phyloP scores from a whole-genome alignment of 1,139 yeast species.

The Meyerozyma elateridarum region DNA sequence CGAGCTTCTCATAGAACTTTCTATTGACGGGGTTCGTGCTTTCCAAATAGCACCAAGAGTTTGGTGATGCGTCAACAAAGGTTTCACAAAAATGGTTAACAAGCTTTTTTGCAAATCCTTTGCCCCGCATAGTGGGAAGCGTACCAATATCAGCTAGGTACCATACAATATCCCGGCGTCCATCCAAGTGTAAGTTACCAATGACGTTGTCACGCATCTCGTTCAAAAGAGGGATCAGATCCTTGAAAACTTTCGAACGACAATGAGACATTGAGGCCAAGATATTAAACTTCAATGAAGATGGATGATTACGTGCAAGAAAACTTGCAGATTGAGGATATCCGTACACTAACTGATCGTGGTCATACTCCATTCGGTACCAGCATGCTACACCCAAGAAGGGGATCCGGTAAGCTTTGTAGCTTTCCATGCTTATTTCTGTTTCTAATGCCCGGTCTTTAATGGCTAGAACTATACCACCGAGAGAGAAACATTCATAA shows the following conservation, averaged over 20 bases:
- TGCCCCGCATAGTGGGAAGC: conserved; percentile 37
- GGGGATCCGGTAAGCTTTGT: conserved; percentile 18
- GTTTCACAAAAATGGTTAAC: conserved; percentile 26
- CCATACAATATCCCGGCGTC: conserved; percentile 25
- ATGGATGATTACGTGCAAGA: conserved; percentile 24
- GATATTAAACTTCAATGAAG: conserved; percentile 28
- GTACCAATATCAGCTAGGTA: conserved; percentile 39
- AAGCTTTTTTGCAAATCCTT: conserved; percentile 34
- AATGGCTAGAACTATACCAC: conserved; percentile 30
- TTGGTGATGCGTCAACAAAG: conserved; percentile 13
- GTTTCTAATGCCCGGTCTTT: conserved; percentile 27
- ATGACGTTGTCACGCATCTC: conserved; percentile 27
- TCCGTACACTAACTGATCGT: conserved; percentile 2
- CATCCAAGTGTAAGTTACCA: conserved; percentile 12
- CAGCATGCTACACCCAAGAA: conserved; percentile 38
- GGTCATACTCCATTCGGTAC: conserved; percentile 27
- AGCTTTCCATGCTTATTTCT: conserved; percentile 21
- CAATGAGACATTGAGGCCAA: conserved; percentile 32
- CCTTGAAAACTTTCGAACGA: conserved; percentile 32
- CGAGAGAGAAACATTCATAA: conserved; percentile 30
- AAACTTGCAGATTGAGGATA: conserved; percentile 7
- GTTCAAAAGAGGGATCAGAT: conserved; percentile 29
- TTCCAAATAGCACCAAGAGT: conserved; percentile 28
- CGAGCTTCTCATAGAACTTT: conserved; percentile 44
- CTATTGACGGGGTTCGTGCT: conserved; percentile 49